Evolutionary conservation across 2,329 filamentous ascomycete species (phyloP), one percentile per base, ranked within the genome.

Genomic region (Cytospora leucostoma): DNA sequence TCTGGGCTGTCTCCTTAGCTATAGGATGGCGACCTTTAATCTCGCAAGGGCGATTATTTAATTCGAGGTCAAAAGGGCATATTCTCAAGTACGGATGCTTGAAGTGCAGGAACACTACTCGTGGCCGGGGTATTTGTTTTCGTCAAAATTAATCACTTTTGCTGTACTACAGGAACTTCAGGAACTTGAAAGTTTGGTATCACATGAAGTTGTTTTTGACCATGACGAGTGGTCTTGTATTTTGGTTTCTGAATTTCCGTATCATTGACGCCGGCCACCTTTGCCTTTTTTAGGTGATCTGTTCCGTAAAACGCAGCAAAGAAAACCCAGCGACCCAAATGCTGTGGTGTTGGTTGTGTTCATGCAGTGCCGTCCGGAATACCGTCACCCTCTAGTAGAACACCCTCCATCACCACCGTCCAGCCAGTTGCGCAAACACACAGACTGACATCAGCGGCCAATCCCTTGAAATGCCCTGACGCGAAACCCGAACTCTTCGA

Each of bases 231-330:
- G 66, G 56, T 67, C 67, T 66, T 65, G 61, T 73, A 71, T 81
- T 77, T 80, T 77, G 84, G 77, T 75, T 74, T 82, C 77, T 79
- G 78, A 85, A 80, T 85, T 84, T 84, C 83, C 84, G 79, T 86
- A 82, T 84, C 77, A 79, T 79, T 84, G 84, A 88, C 84, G 84
- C 85, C 85, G 78, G 80, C 83, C 84, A 86, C 84, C 78, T 62
- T 72, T 79, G 78, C 64, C 64, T 65, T 65, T 65, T 65, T 64
- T 57, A 65, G 61, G 81, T 76, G 78, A 79, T 82, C 82, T 85
- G 84, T 82, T 82, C 82, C 80, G 81, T 79, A 78, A 61, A 79
- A 79, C 72, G 76, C 78, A 80, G 77, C 77, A 84, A 81, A 82
- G 77, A 80, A 65, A 82, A 81, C 78, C 78, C 82, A 84, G 83